Conservation (phyloP, 495 filamentous ascomycete species). For the Lasiosphaeris hirsuta region DNA sequence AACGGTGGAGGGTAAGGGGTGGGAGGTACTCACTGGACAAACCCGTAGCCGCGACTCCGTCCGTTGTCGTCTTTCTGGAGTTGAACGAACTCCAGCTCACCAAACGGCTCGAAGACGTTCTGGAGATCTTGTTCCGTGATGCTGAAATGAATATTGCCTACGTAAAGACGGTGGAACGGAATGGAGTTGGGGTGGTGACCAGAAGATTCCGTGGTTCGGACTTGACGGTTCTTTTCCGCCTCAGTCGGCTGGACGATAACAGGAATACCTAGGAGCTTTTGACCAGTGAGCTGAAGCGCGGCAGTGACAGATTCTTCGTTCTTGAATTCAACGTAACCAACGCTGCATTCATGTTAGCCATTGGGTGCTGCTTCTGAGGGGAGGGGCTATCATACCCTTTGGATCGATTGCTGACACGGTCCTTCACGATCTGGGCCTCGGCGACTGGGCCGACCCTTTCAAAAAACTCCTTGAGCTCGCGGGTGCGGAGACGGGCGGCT, state of each 20-base stretch:
- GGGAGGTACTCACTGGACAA: constrained; percentile 81
- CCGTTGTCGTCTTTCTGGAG: constrained; percentile 92
- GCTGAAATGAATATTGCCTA: constrained; percentile 99
- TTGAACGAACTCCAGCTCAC: constrained; percentile 95
- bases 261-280: constrained; percentile 96
- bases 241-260: constrained; percentile 98
- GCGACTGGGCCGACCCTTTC: constrained; percentile 94
- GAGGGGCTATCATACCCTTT: constrained; percentile 72
- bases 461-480: constrained; percentile 92
- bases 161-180: constrained; percentile 97
- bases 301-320: constrained; percentile 88
- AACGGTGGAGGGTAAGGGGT: constrained; percentile 5
- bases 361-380: not conserved
- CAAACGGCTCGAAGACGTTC: constrained; percentile 97
- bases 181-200: constrained; percentile 64
- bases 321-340: constrained; percentile 99
- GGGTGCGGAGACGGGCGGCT: constrained; percentile 84
- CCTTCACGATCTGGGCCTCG: constrained; percentile 99
- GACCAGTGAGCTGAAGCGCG: constrained; percentile 97
- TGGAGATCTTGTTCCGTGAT: constrained; percentile 96
- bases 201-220: constrained; percentile 72
- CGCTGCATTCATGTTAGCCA: constrained; percentile 56
- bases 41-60: constrained; percentile 92
- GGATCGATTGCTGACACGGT: constrained; percentile 90
- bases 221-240: constrained; percentile 98